Conservation (phyloP, 2,329 filamentous ascomycete species). For the Fusarium transvaalense region DNA sequence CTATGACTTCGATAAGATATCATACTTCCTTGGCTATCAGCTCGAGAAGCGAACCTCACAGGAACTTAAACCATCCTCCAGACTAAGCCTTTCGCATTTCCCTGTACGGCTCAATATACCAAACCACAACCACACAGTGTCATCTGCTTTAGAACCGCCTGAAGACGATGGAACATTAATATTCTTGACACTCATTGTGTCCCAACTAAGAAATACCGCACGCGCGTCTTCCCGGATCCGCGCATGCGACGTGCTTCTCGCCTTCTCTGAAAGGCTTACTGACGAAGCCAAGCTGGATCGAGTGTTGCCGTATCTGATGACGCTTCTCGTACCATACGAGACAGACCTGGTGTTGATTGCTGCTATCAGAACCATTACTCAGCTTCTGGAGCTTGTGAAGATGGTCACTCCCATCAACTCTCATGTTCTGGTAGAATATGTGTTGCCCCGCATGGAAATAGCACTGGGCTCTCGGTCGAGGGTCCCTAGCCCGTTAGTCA, state of each 20-base stretch:
- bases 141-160: constrained; percentile 69
- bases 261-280: constrained; percentile 89
- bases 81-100: constrained; percentile 73
- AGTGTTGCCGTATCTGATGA: constrained; percentile 89
- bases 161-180: constrained; percentile 92
- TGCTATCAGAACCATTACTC: constrained; percentile 86
- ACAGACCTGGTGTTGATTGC: constrained; percentile 87
- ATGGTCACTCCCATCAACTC: constrained; percentile 86
- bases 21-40: constrained; percentile 87
- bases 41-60: constrained; percentile 59
- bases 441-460: constrained; percentile 72
- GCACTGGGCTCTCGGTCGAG: constrained; percentile 61
- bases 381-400: constrained; percentile 86
- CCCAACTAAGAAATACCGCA: constrained; percentile 89
- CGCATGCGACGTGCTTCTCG: constrained; percentile 90
- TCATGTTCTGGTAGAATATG: constrained; percentile 76
- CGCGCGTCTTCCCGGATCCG: constrained; percentile 87
- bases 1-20: constrained; percentile 97
- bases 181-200: constrained; percentile 88
- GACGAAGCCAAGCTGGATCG: constrained; percentile 97
- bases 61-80: constrained; percentile 47
- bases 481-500: constrained; percentile 74
- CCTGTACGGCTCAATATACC: constrained; percentile 89
- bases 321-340: constrained; percentile 79
- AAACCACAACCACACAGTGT: constrained; percentile 80